Evolutionary conservation across 2,329 filamentous ascomycete species (phyloP), one percentile per base, ranked within the genome.

Genomic region (Cladophialophora psammophila): DNA sequence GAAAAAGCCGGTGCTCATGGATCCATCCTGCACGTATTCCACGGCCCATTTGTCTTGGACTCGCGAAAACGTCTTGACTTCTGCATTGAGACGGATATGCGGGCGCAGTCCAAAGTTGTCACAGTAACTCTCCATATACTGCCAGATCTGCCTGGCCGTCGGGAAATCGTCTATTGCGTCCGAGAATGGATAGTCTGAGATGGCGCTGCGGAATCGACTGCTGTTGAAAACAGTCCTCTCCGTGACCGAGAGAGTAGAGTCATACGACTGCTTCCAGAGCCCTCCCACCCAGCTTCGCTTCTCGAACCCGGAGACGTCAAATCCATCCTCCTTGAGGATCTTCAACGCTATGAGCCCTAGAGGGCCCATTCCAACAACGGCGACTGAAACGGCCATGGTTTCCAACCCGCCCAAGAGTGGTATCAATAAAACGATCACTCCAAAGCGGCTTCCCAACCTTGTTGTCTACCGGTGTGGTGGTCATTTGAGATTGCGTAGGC

Each of bases 251-350:
- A 67, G 66, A 10, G 74, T 71, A 8, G 52, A 45, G 57, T 82
- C 78, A 0, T 78, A 74, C 1, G 78, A 77, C 65, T 79, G 81
- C 2, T 78, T 77, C 81, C 81, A 83, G 2, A 83, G 73, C 0
- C 80, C 81, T n/a, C 81, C 81, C 15, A 82, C 78, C 48, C 77
- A 75, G 10, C 69, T 68, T n/a, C 79, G 72, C 20, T 78, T 74
- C 72, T 83, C 80, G 60, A 76, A 82, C 0, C 75, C 72, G 1
- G 77, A 80, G 3, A 77, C 80, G n/a, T 76, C 72, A 67, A 82
- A 83, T 1, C 80, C 81, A 73, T 81, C 80, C 63, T 82, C 80
- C 10, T 76, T 75, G 9, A 83, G 72, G 2, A 77, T 79, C 71
- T 83, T 83, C 40, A 79, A 3, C 38, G 60, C 65, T 52, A 65